These are phyloP conservation scores for Ophiostoma tasmaniense DNA, from an alignment of 2,329 filamentous ascomycete species.

Conservation along the genomic window DNA sequence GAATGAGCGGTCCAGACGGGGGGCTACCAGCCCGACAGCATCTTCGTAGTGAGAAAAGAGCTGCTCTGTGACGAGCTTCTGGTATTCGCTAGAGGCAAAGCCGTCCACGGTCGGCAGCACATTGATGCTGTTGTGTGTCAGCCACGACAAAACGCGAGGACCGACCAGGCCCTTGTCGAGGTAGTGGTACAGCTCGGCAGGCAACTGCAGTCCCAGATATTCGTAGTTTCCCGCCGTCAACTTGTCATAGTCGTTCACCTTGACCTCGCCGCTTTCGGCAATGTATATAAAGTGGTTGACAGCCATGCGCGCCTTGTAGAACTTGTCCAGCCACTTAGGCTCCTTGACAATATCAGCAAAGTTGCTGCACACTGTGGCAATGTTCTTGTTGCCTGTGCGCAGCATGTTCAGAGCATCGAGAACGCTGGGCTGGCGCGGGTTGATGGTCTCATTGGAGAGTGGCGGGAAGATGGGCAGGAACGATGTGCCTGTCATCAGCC, in stretches of 20 bases:
- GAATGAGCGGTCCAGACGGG: constrained; percentile 74
- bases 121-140: constrained; percentile 69
- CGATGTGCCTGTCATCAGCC: constrained; percentile 72
- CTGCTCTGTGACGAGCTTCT: constrained; percentile 63
- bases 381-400: constrained; percentile 58
- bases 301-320: constrained; percentile 74
- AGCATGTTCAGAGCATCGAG: constrained; percentile 72
- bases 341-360: constrained; percentile 74
- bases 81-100: constrained; percentile 71
- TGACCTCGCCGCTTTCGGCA: constrained; percentile 65
- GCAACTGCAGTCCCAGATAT: constrained; percentile 82
- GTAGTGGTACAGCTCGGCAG: constrained; percentile 85
- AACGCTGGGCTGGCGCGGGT: constrained; percentile 53
- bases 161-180: constrained; percentile 75
- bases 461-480: constrained; percentile 74
- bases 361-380: constrained; percentile 64
- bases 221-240: constrained; percentile 79
- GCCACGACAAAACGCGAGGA: constrained; percentile 69
- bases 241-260: constrained; percentile 62
- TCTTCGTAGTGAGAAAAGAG: constrained; percentile 68
- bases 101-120: constrained; percentile 81
- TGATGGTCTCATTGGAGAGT: constrained; percentile 51
- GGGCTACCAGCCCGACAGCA: constrained; percentile 68
- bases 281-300: constrained; percentile 84
- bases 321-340: constrained; percentile 73